Conservation (phyloP, 1,284 basidiomycete species). For the Trametes versicolor region DNA sequence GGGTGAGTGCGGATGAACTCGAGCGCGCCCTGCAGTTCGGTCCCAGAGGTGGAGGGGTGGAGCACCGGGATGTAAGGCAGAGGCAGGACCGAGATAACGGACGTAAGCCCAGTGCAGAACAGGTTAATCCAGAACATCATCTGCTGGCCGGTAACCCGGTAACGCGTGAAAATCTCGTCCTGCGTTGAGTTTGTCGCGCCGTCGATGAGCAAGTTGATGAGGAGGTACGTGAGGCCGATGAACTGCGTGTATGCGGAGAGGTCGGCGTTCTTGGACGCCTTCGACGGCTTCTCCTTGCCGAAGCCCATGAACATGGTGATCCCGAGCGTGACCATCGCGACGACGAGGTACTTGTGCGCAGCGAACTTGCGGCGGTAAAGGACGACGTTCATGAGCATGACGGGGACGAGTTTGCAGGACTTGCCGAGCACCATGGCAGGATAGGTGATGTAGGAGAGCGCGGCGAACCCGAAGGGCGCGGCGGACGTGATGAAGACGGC, state of each 20-base stretch:
- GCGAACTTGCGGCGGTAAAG: conserved; percentile 92
- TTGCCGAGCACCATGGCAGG: conserved; percentile 99
- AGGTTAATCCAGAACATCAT: conserved; percentile 99
- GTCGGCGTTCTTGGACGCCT: conserved; percentile 48
- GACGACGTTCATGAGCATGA: conserved; percentile 94
- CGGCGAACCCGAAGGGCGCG: conserved; percentile 95
- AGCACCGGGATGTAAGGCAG: conserved; percentile 81
- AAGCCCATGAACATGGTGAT: conserved; percentile 97
- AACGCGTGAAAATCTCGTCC: conserved; percentile 91
- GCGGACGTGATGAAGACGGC: conserved; percentile 91
- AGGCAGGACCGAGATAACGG: conserved; percentile 73
- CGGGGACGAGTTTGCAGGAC: conserved; percentile 97
- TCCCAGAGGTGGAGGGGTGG: conserved; percentile 66
- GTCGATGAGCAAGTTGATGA: conserved; percentile 91
- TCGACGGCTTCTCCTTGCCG: conserved; percentile 66
- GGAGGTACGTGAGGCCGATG: conserved; percentile 77
- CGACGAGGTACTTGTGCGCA: conserved; percentile 94
- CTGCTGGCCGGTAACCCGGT: conserved; percentile 90
- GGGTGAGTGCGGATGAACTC: conserved; percentile 87
- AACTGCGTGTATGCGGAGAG: conserved; percentile 60
- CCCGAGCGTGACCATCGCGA: conserved; percentile 90
- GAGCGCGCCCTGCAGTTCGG: conserved; percentile 75
- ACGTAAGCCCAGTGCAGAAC: conserved; percentile 79
- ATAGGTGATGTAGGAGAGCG: conserved; percentile 96
- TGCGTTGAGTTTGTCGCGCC: conserved; percentile 98